Evolutionary conservation across 2,329 filamentous ascomycete species (phyloP).

Genomic region (Alternaria hordeiaustralica): DNA sequence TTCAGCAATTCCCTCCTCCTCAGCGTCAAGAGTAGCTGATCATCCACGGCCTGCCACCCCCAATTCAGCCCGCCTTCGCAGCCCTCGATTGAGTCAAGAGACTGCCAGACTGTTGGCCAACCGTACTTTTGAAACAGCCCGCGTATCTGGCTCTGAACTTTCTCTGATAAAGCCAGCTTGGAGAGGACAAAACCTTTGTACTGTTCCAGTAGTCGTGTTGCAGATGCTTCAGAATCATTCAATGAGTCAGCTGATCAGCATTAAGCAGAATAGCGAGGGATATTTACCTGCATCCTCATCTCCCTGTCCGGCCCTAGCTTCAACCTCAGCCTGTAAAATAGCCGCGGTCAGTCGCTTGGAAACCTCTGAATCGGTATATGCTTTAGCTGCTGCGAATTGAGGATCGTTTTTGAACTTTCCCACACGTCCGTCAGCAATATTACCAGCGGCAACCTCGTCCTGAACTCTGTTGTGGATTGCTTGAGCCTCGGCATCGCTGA

Average conservation of each 20-base stretch:
- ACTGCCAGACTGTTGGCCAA: background rate
- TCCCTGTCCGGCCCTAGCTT: background rate
- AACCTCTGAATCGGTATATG: background rate
- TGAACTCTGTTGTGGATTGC: background rate
- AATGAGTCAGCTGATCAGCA: background rate
- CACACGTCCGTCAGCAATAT: background rate
- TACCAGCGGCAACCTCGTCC: background rate
- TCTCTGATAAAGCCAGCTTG: background rate
- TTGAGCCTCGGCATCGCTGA: background rate
- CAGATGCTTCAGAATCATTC: background rate
- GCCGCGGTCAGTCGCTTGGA: background rate
- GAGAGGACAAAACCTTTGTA: background rate
- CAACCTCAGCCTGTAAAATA: background rate
- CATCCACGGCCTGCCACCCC: background rate
- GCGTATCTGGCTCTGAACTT: background rate
- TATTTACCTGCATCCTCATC: background rate
- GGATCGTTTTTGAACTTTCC: background rate
- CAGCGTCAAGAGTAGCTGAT: background rate
- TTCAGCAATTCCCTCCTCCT: too few species aligned
- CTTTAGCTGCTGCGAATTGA: background rate
- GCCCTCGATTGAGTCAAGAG: background rate
- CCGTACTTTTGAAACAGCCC: background rate
- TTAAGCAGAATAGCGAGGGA: background rate
- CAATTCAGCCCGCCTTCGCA: background rate
- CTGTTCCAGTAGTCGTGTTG: background rate